Base-by-base conservation (phyloP, 2,329 filamentous ascomycete species). In the Lecanicillium sp. region DNA sequence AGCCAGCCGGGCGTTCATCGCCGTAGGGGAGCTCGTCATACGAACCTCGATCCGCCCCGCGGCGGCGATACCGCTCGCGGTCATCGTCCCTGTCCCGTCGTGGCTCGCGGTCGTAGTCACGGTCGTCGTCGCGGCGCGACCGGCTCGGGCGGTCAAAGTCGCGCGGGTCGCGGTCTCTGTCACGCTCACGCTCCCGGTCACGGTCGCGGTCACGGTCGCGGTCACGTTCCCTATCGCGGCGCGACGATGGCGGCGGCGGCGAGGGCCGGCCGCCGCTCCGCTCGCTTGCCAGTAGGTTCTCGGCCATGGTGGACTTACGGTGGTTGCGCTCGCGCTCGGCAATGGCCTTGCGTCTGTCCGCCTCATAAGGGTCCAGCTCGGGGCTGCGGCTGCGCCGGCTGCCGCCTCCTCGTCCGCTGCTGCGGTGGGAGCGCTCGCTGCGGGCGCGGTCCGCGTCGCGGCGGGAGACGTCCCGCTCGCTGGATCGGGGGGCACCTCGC, bases 281-380 rank as follows among this genome's bases (percentile, higher is more conserved):
- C 40, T 49, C 46, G 32, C 46, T 43, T 44, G 75, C 75, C 46
- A 83, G 63, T 17, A 81, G 67, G 55, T 72, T 79, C 58, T 83
- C 80, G 55, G 84, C 86, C 69, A 81, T 81, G 62, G 78, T 82
- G 37, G 81, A 75, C 69, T 93, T 94, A 65, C 88, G 84, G 68
- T 95, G 94, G 58, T 94, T 90, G 55, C 90, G 86, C 69, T 97
- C 94, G 40, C 94, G 85, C 62, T 95, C 90, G 50, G 90, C 90
- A 62, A 93, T 90, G 36, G 91, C 91, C 66, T 91, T 93, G 60
- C 90, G 86, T 55, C 93, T 83, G 63, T 98, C 93, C 51, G 90
- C 93, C 67, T 97, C 93, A 66, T 98, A 98, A 17, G 88, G 81
- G 69, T 98, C 90, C 50, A 81, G 80, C 66, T 97, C 93, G n/a